Conservation (phyloP, 2,329 filamentous ascomycete species). For the Myriosclerotinia duriaeana region DNA sequence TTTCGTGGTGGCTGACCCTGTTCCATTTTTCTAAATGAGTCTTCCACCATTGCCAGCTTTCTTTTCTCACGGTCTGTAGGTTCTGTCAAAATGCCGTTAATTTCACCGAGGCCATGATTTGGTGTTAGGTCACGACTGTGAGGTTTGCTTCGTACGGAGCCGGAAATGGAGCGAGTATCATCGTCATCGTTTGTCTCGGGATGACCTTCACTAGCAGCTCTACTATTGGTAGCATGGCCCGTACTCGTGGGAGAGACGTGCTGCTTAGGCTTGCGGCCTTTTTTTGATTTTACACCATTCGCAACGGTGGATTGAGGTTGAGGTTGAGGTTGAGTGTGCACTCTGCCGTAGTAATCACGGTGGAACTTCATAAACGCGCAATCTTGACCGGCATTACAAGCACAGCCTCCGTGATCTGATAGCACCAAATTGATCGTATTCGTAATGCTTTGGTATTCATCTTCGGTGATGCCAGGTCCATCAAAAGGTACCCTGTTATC, state of each 20-base stretch:
- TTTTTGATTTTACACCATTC: slow-evolving; percentile 40
- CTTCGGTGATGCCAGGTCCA: slow-evolving; percentile 46
- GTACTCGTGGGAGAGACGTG: slow-evolving; percentile 63
- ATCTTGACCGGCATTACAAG: slow-evolving; percentile 63
- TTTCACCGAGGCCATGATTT: slow-evolving; percentile 52
- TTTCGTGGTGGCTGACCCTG: slow-evolving; percentile 58
- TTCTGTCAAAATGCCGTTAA: slow-evolving; percentile 52
- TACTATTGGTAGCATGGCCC: slow-evolving; percentile 61
- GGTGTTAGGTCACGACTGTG: slow-evolving; percentile 66
- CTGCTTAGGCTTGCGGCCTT: slow-evolving; percentile 51
- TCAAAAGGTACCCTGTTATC: slow-evolving; percentile 47
- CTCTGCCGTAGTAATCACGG: slow-evolving; percentile 53
- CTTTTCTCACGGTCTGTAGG: slow-evolving; percentile 66
- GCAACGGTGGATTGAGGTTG: slow-evolving; percentile 33
- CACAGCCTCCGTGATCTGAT: slow-evolving; percentile 77
- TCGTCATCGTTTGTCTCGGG: slow-evolving; percentile 55
- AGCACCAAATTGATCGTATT: slow-evolving; percentile 69
- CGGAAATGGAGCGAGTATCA: slow-evolving; percentile 51
- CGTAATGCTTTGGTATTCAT: slow-evolving; percentile 60
- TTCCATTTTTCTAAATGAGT: slow-evolving; percentile 62
- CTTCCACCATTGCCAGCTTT: slow-evolving; percentile 65
- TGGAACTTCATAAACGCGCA: slow-evolving; percentile 66
- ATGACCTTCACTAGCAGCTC: slow-evolving; percentile 62
- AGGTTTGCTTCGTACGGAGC: slow-evolving; percentile 61
- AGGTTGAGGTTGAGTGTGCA: slow-evolving; percentile 49